These are phyloP conservation scores for Rickenella mellea DNA, from an alignment of 768 basidiomycete species.

Conservation along the genomic window DNA sequence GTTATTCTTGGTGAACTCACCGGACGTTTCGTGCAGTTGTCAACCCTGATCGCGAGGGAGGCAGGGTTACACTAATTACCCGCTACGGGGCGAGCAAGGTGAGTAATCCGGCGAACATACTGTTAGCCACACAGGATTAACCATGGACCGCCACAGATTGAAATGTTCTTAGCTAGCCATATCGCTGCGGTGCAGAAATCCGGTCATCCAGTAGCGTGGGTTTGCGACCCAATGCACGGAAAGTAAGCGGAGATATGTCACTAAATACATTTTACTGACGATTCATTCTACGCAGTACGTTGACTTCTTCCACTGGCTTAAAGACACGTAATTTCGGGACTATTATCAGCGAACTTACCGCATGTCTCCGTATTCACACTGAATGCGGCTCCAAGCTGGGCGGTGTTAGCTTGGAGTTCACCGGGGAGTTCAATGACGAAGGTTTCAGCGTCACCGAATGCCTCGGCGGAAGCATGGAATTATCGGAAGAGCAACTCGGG, in stretches of 20 bases:
- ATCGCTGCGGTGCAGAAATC: slow-evolving; percentile 73
- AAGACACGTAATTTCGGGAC: slow-evolving; percentile 89
- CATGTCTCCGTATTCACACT: slow-evolving; percentile 74
- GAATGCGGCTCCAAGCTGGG: slow-evolving; percentile 66
- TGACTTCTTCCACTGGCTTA: slow-evolving; percentile 67
- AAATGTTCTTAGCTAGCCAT: slow-evolving; percentile 64
- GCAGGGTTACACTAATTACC: slow-evolving; percentile 84
- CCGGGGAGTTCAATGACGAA: slow-evolving; percentile 83
- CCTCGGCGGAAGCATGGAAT: slow-evolving; percentile 91
- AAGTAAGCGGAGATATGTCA: slow-evolving; percentile 60
- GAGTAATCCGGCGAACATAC: slow-evolving; percentile 2
- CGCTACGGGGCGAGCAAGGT: slow-evolving; percentile 89
- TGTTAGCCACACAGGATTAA: background rate
- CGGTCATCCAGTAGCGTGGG: slow-evolving; percentile 85
- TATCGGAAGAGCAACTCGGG: slow-evolving; percentile 82
- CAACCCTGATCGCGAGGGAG: slow-evolving; percentile 75
- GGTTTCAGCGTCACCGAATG: slow-evolving; percentile 96
- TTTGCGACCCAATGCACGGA: slow-evolving; percentile 98
- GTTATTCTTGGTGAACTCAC: background rate
- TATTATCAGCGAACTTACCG: slow-evolving; percentile 80
- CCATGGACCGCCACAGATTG: slow-evolving; percentile 41
- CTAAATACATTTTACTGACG: background rate
- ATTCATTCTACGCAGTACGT: slow-evolving; percentile 44
- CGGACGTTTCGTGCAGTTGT: slow-evolving; percentile 44
- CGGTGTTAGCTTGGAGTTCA: slow-evolving; percentile 84